Evolutionary conservation across 2,329 filamentous ascomycete species (phyloP).

Genomic region (Dactylellina haptotyla): DNA sequence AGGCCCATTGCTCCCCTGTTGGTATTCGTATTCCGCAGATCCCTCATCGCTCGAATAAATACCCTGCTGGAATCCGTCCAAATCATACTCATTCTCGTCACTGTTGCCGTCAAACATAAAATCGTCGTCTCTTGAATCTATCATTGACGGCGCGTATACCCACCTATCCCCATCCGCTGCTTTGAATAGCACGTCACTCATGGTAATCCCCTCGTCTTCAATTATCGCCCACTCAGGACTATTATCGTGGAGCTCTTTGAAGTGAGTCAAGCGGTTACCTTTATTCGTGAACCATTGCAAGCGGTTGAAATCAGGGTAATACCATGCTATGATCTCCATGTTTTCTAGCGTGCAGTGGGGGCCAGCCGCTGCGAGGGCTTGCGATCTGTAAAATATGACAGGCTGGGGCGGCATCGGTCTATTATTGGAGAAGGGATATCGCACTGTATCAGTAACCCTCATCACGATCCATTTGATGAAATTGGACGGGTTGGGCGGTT

Average conservation of each 20-base stretch:
- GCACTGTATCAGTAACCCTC: neutral
- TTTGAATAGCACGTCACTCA: neutral
- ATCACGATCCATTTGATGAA: conserved; percentile 15
- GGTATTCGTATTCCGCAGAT: too few species aligned
- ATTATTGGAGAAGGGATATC: neutral
- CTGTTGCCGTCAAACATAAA: neutral
- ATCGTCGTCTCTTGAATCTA: neutral
- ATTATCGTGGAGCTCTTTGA: neutral
- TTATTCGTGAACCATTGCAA: conserved; percentile 9
- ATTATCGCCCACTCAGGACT: neutral
- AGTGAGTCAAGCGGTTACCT: neutral
- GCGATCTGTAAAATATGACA: neutral
- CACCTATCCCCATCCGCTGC: neutral
- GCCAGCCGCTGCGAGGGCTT: neutral
- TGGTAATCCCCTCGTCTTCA: neutral
- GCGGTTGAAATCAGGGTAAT: neutral
- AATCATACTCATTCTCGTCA: neutral
- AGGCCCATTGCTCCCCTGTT: too few species aligned
- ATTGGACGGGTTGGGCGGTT: neutral
- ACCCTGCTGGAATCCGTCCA: neutral
- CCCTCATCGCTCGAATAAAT: too few species aligned
- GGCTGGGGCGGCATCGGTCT: neutral
- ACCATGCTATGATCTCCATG: neutral
- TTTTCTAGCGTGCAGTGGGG: neutral
- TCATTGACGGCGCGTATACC: neutral